Evolutionary conservation across 2,329 filamentous ascomycete species (phyloP).

Genomic region (Fusarium buharicum): DNA sequence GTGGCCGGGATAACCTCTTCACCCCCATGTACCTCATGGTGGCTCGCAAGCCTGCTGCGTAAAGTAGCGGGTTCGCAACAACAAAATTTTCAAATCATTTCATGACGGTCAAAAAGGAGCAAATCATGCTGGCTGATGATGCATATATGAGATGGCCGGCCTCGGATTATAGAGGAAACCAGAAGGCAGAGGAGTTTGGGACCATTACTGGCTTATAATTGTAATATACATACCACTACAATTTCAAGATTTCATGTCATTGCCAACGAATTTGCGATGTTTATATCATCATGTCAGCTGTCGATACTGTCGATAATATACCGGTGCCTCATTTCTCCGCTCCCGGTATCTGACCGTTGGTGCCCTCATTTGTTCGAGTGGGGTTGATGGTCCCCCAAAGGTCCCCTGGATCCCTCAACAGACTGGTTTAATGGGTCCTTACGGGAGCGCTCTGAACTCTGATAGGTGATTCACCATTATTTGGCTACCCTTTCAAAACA

Average conservation of each 20-base stretch:
- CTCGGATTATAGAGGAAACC: slow-evolving; percentile 30
- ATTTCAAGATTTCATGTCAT: slow-evolving; percentile 19
- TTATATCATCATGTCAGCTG: not conserved
- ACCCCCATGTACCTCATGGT: slow-evolving; percentile 99
- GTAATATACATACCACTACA: slow-evolving; percentile 42
- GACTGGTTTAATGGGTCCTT: slow-evolving; percentile 37
- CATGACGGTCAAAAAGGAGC: slow-evolving; percentile 29
- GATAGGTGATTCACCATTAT: slow-evolving; percentile 23
- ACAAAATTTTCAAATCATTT: slow-evolving; percentile 28
- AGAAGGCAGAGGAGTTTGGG: slow-evolving; percentile 36
- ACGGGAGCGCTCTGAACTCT: slow-evolving; percentile 21
- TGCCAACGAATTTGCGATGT: slow-evolving; percentile 1
- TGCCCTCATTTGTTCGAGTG: slow-evolving; percentile 22
- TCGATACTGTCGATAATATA: not conserved
- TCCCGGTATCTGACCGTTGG: slow-evolving; percentile 16
- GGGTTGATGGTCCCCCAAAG: slow-evolving; percentile 40
- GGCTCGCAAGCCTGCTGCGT: slow-evolving; percentile 76
- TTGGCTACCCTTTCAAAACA: slow-evolving; percentile 12
- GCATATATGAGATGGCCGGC: slow-evolving; percentile 35
- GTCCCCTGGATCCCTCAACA: slow-evolving; percentile 43
- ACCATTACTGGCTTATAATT: slow-evolving; percentile 45
- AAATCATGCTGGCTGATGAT: slow-evolving; percentile 33
- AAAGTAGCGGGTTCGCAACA: slow-evolving; percentile 16
- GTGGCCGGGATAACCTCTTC: slow-evolving; percentile 90
- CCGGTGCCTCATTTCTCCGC: slow-evolving; percentile 36